A percentile compares a stretch with the other conserved stretches of the same genome.
These are phyloP conservation scores for Aspergillus pseudotamarii DNA, from an alignment of 2,329 filamentous ascomycete species.

Conservation along the genomic window DNA sequence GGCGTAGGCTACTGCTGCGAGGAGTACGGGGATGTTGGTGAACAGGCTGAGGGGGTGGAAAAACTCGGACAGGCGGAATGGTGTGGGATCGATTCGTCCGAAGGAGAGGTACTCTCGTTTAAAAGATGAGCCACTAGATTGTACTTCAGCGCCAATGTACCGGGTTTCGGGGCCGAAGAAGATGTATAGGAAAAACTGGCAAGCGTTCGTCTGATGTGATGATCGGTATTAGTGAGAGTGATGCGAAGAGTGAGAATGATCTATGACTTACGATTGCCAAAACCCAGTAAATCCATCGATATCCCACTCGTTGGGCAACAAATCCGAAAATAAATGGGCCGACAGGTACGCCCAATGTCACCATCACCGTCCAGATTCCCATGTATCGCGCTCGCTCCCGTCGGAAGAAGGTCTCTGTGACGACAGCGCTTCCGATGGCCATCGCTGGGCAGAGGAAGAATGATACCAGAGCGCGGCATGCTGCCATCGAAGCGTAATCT, in stretches of 20 bases:
- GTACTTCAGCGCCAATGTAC: constrained; percentile 40
- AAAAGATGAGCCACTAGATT: constrained; percentile 23
- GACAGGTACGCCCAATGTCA: constrained; percentile 51
- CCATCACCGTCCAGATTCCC: constrained; percentile 57
- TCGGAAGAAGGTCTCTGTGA: constrained; percentile 59
- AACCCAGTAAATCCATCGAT: constrained; percentile 61
- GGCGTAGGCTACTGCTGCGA: constrained; percentile 57
- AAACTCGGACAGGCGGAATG: constrained; percentile 53
- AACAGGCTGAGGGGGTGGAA: constrained; percentile 54
- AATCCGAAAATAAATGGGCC: constrained; percentile 36
- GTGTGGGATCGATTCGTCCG: constrained; percentile 55
- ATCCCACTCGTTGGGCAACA: constrained; percentile 55
- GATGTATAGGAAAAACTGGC: constrained; percentile 58
- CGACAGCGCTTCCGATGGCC: constrained; percentile 57
- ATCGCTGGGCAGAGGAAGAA: constrained; percentile 58
- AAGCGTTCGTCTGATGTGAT: constrained; percentile 51
- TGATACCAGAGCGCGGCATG: constrained; percentile 52
- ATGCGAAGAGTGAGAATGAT: background rate
- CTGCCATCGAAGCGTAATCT: constrained; percentile 52
- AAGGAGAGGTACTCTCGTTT: constrained; percentile 48
- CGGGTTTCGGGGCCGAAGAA: constrained; percentile 59
- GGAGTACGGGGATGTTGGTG: constrained; percentile 50
- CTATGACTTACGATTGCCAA: constrained; percentile 52
- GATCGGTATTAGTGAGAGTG: constrained; percentile 15
- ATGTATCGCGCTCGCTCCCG: constrained; percentile 55